Evolutionary conservation across 176 grass and related monocot species (phyloP).

Genomic region (Bothriochloa decipiens): DNA sequence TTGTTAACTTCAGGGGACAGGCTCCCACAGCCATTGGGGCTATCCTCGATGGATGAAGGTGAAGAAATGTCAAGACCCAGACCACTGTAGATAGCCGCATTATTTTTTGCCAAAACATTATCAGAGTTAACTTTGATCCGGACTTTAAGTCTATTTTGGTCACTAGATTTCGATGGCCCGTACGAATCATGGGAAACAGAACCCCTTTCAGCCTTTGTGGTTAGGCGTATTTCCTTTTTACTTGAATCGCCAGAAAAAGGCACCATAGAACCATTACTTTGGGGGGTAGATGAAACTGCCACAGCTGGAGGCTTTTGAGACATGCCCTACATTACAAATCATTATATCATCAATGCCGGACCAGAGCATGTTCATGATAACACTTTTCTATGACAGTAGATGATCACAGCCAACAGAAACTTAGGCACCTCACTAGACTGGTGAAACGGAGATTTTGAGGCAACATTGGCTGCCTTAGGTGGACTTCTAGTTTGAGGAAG

Average conservation of each 20-base stretch:
- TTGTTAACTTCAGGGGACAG: conserved; percentile 68
- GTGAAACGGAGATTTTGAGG: conserved; percentile 70
- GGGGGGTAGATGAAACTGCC: conserved; percentile 53
- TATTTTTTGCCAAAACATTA: conserved; percentile 70
- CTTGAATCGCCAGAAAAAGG: conserved; percentile 51
- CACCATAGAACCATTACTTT: conserved; percentile 48
- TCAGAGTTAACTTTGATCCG: conserved; percentile 93
- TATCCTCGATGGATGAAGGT: conserved; percentile 86
- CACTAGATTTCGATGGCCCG: conserved; percentile 50
- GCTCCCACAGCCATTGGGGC: conserved; percentile 59
- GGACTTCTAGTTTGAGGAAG: conserved; percentile 68
- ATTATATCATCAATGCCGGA: conserved; percentile 47
- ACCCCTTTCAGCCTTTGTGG: conserved; percentile 45
- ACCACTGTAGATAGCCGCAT: conserved; percentile 88
- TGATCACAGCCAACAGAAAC: conserved; percentile 42
- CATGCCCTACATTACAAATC: conserved; percentile 57
- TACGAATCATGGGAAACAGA: conserved; percentile 53
- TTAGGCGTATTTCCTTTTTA: conserved; percentile 52
- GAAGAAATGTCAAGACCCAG: conserved; percentile 91
- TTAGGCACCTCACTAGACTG: conserved; percentile 68
- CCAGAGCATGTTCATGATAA: conserved; percentile 33
- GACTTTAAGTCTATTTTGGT: conserved; percentile 88
- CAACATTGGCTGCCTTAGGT: conserved; percentile 45
- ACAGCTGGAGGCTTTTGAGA: conserved; percentile 51
- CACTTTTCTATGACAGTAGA: conserved; percentile 38